Base-by-base conservation (phyloP, 495 filamentous ascomycete species). In the Penicillium atrosanguineum region DNA sequence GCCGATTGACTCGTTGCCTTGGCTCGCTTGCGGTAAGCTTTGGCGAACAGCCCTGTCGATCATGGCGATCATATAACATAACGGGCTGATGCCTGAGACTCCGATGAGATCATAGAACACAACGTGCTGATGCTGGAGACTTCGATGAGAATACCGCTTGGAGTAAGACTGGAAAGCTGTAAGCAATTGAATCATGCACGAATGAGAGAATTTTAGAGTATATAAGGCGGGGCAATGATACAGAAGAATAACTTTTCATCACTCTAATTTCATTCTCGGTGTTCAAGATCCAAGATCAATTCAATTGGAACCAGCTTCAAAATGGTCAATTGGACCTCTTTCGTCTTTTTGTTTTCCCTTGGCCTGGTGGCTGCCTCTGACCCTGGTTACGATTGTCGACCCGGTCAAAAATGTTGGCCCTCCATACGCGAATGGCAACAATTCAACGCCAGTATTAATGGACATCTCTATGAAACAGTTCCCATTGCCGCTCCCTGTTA, bases 401-500 rank as follows among this genome's bases (percentile, higher is more conserved):
- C 55, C 38, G 49, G 44, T 16, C 44, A 53, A 20, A 21, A 26
- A 6, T 58, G 59, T 28, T 52, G 64, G 57, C 50, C 62, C 18
- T 50, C 55, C 8, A 20, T 44, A 4, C 34, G 40, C 38, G 55
- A 65, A 56, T 65, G 62, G 62, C 40, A 59, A 44, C 15, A 46
- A 36, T 48, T 65, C 52, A 65, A 65, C 39, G 41, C 12, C 23
- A 62, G 46, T 34, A 19, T 65, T 14, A 44, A 36, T 38, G 62
- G 60, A 6, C 31, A 53, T 15, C 39, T 65, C 18, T 34, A 49
- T 37, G 20, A 44, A 15, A 64, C 60, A 7, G 37, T 59, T 43
- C 61, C 63, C 6, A 48, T 50, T 23, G 63, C 50, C 31, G 56
- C 61, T 12, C 20, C 47, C 21, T 66, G 63, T 16, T 66, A 63